Conservation (phyloP, 1,284 basidiomycete genomes). For the Leccinum fallax region DNA sequence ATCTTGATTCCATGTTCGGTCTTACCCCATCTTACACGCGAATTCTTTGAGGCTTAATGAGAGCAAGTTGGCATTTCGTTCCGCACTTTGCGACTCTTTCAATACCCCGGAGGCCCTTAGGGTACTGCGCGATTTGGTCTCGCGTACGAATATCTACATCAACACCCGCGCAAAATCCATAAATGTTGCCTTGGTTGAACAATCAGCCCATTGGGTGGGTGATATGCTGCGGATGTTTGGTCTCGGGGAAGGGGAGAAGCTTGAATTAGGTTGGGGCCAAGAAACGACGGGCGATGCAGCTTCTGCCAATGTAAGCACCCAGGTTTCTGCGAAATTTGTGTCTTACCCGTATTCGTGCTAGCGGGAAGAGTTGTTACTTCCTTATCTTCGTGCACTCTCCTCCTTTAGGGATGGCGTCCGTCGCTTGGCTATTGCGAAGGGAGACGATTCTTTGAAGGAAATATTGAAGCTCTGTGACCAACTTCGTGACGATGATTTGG, state of each 20-base stretch:
- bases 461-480: slow-evolving; percentile 87
- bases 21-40: slow-evolving; percentile 14
- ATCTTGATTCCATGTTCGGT: slow-evolving; percentile 23
- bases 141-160: slow-evolving; percentile 90
- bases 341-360: slow-evolving; percentile 34
- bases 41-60: slow-evolving; percentile 61
- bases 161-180: slow-evolving; percentile 57
- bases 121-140: slow-evolving; percentile 81
- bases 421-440: slow-evolving; percentile 75
- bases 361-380: slow-evolving; percentile 87
- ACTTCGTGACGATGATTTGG: slow-evolving; percentile 88
- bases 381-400: slow-evolving; percentile 85
- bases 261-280: slow-evolving; percentile 75
- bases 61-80: slow-evolving; percentile 80
- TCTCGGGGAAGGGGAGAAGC: slow-evolving; percentile 77
- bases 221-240: slow-evolving; percentile 95
- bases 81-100: slow-evolving; percentile 96
- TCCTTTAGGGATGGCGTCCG: slow-evolving; percentile 92
- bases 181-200: slow-evolving; percentile 75
- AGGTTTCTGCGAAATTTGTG: slow-evolving; percentile 3
- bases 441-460: slow-evolving; percentile 68
- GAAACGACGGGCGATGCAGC: slow-evolving; percentile 45
- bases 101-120: slow-evolving; percentile 89
- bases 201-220: slow-evolving; percentile 84
- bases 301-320: slow-evolving; percentile 57